phyloP scores from a whole-genome alignment of 768 basidiomycete species.

The Kwoniella dendrophila region DNA sequence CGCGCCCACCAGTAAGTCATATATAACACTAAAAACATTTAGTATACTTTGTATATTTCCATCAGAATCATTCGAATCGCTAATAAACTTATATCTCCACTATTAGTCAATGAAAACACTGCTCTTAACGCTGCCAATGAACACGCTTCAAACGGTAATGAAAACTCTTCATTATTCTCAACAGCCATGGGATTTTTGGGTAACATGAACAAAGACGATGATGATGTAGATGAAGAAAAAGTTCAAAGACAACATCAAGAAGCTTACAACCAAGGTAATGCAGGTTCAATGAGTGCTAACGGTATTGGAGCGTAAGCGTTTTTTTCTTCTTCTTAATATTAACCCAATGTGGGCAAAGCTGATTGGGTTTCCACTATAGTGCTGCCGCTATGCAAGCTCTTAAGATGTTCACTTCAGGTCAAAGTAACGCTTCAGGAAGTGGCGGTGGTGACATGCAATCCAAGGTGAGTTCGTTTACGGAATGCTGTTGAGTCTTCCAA shows the following conservation, averaged over 20 bases:
- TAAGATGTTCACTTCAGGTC: conserved; percentile 69
- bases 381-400: conserved; percentile 74
- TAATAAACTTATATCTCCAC: background rate
- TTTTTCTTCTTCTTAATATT: background rate
- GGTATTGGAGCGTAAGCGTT: conserved; percentile 61
- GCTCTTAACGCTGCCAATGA: conserved; percentile 64
- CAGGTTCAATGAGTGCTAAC: conserved; percentile 62
- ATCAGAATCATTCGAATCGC: background rate
- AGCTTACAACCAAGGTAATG: conserved; percentile 65
- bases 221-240: conserved; percentile 69
- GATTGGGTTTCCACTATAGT: conserved; percentile 45
- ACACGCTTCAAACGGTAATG: conserved; percentile 63
- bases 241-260: conserved; percentile 66
- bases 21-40: no score
- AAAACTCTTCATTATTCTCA: conserved; percentile 62
- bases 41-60: no score
- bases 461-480: conserved; percentile 32
- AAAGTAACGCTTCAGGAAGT: conserved; percentile 42
- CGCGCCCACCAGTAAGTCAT: conserved; percentile 32
- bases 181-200: conserved; percentile 59
- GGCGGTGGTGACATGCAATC: conserved; percentile 61
- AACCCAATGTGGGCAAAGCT: no score
- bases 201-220: conserved; percentile 59
- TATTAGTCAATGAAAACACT: conserved; percentile 67
- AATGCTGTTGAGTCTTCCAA: no score